These are phyloP conservation scores for Trematosphaeria pertusa DNA, from an alignment of 2,329 filamentous ascomycete species.

Conservation along the genomic window DNA sequence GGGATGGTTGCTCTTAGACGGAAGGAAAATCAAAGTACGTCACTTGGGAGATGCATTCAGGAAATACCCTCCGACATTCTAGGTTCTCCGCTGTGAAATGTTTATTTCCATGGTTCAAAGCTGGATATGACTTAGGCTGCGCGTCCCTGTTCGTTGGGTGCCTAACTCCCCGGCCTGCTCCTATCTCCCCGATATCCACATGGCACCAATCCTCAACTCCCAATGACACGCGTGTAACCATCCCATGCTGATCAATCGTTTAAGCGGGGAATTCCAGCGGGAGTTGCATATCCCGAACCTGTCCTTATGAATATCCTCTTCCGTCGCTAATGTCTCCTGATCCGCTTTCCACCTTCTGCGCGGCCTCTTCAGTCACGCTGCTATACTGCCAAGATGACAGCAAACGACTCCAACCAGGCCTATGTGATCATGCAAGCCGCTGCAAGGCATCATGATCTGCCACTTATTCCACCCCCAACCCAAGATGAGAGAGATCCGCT, in stretches of 20 bases:
- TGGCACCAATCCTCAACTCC: neutral
- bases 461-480: constrained; percentile 8
- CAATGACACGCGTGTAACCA: neutral
- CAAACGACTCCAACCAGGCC: neutral
- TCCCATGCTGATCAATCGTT: neutral
- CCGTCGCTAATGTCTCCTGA: neutral
- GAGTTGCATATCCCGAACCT: too few species aligned
- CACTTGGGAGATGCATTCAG: neutral
- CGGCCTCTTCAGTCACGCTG: neutral
- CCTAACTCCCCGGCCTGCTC: neutral
- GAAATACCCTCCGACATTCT: neutral
- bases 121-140: neutral
- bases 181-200: neutral
- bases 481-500: constrained; percentile 11
- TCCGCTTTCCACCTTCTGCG: neutral
- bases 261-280: too few species aligned
- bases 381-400: neutral
- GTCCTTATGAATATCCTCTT: too few species aligned
- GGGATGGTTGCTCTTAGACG: neutral
- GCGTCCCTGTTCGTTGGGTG: neutral
- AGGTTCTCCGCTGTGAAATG: neutral
- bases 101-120: neutral
- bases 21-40: neutral
- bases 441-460: constrained; percentile 8
- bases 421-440: neutral